These are phyloP conservation scores for Dictyostelium citrinum DNA, from an alignment of 78 protist genomes.

Conservation along the genomic window DNA sequence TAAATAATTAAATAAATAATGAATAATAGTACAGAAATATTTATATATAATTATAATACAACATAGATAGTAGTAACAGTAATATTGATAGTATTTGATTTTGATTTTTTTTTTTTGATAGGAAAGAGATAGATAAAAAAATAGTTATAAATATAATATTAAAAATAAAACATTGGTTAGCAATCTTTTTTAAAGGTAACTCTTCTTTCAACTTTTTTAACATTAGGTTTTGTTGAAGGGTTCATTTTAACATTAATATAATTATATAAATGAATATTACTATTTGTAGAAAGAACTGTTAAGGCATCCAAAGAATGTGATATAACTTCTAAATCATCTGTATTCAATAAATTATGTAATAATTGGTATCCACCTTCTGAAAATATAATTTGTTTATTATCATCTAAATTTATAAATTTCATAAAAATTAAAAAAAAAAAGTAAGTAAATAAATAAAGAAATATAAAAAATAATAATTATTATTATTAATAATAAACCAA, in stretches of 20 bases:
- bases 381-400: conserved; percentile 51
- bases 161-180: neutral
- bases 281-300: conserved; percentile 39
- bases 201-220: neutral
- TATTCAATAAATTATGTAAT: conserved; percentile 9
- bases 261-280: conserved; percentile 29
- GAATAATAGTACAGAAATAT: neutral
- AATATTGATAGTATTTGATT: neutral
- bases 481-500: neutral
- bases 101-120: neutral
- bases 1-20: neutral
- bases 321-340: conserved; percentile 15
- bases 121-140: neutral
- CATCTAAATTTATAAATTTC: neutral
- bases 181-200: neutral
- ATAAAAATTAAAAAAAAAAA: neutral
- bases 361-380: conserved; percentile 67
- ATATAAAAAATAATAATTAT: neutral
- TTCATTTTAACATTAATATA: conserved; percentile 4
- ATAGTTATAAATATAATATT: neutral
- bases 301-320: conserved; percentile 13
- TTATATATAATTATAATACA: neutral
- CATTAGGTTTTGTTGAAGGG: neutral
- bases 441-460: neutral
- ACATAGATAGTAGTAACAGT: neutral